phyloP scores from a whole-genome alignment of 129 eudicot genomes.

The Flaveria brownii region DNA sequence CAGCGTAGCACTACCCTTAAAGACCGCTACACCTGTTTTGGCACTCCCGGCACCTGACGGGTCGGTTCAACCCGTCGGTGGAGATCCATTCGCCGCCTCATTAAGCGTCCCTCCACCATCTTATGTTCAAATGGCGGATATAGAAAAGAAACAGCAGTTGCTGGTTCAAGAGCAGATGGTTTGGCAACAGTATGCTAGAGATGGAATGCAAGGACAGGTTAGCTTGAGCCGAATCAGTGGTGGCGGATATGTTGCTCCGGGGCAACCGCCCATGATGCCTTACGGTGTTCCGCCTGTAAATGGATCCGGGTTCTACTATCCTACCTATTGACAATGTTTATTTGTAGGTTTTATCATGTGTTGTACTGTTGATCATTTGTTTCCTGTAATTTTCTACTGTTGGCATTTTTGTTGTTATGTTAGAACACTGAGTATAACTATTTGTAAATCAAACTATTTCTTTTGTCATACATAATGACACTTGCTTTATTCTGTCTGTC shows the following conservation, averaged over 20 bases:
- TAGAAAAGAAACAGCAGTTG: conserved; percentile 87
- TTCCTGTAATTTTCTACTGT: conserved; percentile 6
- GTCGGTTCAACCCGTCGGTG: conserved; percentile 63
- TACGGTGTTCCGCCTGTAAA: conserved; percentile 68
- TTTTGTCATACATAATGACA: conserved; percentile 26
- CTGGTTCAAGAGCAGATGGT: conserved; percentile 82
- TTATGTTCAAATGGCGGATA: conserved; percentile 90
- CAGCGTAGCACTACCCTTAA: conserved; percentile 75
- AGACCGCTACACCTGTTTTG: conserved; percentile 54
- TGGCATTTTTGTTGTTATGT: conserved; percentile 43
- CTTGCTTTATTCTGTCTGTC: conserved; percentile 36
- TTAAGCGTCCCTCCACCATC: conserved; percentile 80
- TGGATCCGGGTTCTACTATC: conserved; percentile 59
- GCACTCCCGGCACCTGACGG: conserved; percentile 95
- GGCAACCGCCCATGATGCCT: conserved; percentile 66
- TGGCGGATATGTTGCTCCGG: conserved; percentile 69
- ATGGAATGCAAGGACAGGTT: conserved; percentile 87
- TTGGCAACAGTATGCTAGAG: conserved; percentile 82
- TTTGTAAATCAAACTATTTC: conserved; percentile 26
- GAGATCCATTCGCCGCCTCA: conserved; percentile 90
- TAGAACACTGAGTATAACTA: conserved; percentile 28
- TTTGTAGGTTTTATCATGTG: conserved; percentile 15
- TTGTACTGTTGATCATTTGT: conserved; percentile 14
- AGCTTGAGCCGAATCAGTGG: conserved; percentile 60
- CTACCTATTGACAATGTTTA: conserved; percentile 37